A percentile compares a stretch with the other conserved stretches of the same genome.
Conservation (phyloP, 768 basidiomycete genomes). For the Leucosporidium creatinivorum region DNA sequence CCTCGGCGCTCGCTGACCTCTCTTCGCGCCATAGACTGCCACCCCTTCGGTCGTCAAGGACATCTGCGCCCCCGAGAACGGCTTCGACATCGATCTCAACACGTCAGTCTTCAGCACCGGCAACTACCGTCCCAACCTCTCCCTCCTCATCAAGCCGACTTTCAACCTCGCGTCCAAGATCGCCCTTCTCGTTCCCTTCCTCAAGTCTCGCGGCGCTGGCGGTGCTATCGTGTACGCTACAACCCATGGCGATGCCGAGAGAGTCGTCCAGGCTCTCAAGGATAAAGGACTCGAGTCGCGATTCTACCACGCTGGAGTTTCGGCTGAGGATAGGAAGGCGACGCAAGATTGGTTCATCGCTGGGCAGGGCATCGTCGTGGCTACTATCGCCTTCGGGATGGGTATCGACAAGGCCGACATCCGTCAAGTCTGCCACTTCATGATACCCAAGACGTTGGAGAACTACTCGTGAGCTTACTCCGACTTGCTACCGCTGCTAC, state of each 20-base stretch:
- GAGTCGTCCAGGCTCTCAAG: slow-evolving; percentile 41
- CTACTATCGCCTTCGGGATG: slow-evolving; percentile 82
- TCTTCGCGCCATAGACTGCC: slow-evolving; percentile 42
- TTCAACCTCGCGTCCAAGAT: slow-evolving; percentile 43
- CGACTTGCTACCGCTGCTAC: slow-evolving; percentile 16
- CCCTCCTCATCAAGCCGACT: slow-evolving; percentile 38
- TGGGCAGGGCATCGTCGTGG: slow-evolving; percentile 72
- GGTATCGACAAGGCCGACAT: slow-evolving; percentile 78
- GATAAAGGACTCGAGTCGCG: slow-evolving; percentile 38
- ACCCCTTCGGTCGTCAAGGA: slow-evolving; percentile 46
- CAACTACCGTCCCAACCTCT: slow-evolving; percentile 46
- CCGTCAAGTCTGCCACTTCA: slow-evolving; percentile 80
- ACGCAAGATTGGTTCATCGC: slow-evolving; percentile 63
- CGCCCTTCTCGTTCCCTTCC: slow-evolving; percentile 42
- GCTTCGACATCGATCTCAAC: slow-evolving; percentile 45
- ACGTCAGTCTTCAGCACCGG: slow-evolving; percentile 47
- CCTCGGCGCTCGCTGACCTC: no score
- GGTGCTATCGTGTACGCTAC: slow-evolving; percentile 50
- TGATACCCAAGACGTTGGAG: slow-evolving; percentile 50
- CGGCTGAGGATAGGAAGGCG: slow-evolving; percentile 41
- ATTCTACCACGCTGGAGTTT: slow-evolving; percentile 48
- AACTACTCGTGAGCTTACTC: slow-evolving; percentile 51
- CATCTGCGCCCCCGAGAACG: slow-evolving; percentile 43
- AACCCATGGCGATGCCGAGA: slow-evolving; percentile 46
- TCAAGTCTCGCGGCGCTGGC: slow-evolving; percentile 42